Conservation (phyloP, 805 yeast species). For the Myxozyma melibiosi region DNA sequence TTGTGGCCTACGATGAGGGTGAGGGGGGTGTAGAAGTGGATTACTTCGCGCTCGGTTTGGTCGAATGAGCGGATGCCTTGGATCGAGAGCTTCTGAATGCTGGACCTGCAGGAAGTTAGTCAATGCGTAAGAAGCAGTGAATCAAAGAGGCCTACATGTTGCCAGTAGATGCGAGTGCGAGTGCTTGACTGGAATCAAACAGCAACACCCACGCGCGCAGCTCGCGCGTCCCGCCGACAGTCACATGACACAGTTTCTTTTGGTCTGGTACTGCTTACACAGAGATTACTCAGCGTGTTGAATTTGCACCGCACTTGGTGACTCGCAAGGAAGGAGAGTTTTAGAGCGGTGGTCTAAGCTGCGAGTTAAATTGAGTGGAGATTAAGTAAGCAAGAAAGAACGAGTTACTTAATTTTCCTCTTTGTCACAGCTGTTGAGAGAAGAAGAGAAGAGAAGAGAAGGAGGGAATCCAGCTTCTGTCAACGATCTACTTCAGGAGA, state of each 20-base stretch:
- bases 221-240: neutral
- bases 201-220: neutral
- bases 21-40: constrained; percentile 85
- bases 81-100: constrained; percentile 54
- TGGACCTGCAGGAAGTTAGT: constrained; percentile 17
- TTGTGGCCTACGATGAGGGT: constrained; percentile 94
- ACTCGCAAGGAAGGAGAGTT: neutral
- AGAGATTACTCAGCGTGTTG: neutral
- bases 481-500: no score
- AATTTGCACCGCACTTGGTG: constrained; percentile 1
- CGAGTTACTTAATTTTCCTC: neutral
- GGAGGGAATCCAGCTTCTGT: no score
- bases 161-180: no score
- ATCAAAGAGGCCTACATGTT: no score
- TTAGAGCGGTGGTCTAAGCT: neutral
- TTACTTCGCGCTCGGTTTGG: constrained; percentile 78
- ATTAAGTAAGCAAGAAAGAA: neutral
- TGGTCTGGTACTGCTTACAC: no score
- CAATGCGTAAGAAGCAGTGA: neutral
- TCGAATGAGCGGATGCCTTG: constrained; percentile 92
- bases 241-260: neutral
- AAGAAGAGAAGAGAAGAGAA: no score
- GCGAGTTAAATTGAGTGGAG: neutral
- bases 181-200: no score
- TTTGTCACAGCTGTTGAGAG: no score